phyloP scores from a whole-genome alignment of 148 eudicot genomes.

The Heliosperma pusillum region DNA sequence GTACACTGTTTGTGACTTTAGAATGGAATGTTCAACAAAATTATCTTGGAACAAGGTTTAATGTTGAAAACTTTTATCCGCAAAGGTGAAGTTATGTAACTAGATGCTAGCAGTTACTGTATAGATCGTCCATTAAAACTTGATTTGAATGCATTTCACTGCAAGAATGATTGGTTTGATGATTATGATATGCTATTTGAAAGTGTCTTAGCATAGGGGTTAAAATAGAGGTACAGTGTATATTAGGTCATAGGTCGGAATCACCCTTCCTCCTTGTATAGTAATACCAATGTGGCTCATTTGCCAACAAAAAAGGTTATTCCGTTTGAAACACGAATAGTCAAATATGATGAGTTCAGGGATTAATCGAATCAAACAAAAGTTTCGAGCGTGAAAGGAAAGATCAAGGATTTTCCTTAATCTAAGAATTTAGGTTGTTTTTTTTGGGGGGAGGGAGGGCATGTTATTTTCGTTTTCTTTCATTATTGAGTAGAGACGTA shows the following conservation, averaged over 20 bases:
- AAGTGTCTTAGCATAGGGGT: neutral
- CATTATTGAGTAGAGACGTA: neutral
- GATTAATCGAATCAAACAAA: neutral
- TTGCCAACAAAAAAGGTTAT: neutral
- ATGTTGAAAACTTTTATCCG: neutral
- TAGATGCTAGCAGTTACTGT: no score
- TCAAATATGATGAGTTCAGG: neutral
- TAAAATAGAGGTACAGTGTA: neutral
- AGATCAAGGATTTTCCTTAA: neutral
- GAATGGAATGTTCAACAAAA: neutral
- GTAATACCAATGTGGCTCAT: neutral
- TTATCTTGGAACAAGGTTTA: neutral
- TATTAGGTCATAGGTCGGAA: neutral
- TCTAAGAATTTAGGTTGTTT: neutral
- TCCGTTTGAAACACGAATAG: neutral
- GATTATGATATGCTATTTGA: neutral
- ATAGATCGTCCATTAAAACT: no score
- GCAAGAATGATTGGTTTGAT: neutral
- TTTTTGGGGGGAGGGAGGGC: no score
- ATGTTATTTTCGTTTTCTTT: neutral
- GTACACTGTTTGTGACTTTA: neutral
- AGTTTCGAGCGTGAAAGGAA: neutral
- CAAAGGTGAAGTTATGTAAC: neutral
- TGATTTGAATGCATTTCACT: neutral
- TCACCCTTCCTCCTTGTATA: neutral